Percentiles rank a stretch among this genome's conserved stretches.
Evolutionary conservation across 1,284 basidiomycete genomes (phyloP).

Genomic region (Trichosporon ovoides): DNA sequence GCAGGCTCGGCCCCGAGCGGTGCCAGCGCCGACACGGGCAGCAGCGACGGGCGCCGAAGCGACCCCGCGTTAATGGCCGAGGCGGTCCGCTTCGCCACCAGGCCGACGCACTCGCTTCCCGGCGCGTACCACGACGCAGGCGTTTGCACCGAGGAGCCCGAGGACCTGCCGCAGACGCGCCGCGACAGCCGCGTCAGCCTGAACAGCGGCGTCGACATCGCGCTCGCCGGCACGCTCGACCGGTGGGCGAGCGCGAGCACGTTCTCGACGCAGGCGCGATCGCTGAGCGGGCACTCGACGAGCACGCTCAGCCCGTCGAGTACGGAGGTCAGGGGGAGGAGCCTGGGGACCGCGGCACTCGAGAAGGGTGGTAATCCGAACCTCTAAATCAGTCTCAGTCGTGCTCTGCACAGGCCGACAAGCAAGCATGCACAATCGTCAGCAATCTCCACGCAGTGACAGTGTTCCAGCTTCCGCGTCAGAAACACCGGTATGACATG

Average conservation of each 20-base stretch:
- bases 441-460: too few species aligned
- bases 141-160: not conserved
- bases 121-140: not conserved
- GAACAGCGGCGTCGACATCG: not conserved
- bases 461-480: too few species aligned
- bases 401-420: too few species aligned
- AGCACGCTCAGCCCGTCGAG: not conserved
- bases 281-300: not conserved
- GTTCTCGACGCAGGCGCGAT: not conserved
- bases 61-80: too few species aligned
- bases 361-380: too few species aligned
- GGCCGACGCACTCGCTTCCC: not conserved
- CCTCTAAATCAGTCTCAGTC: too few species aligned
- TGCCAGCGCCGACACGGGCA: too few species aligned
- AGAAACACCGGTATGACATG: not conserved
- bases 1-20: not conserved
- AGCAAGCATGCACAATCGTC: too few species aligned
- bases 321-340: not conserved
- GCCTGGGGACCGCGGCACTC: not conserved
- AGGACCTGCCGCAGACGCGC: not conserved
- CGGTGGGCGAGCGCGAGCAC: not conserved
- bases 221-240: not conserved
- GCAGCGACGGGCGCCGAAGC: too few species aligned
- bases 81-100: too few species aligned
- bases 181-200: not conserved